Evolutionary conservation across 495 filamentous ascomycete species (phyloP), one percentile per base, ranked within the genome.

Genomic region (Aspergillus conjunctus): DNA sequence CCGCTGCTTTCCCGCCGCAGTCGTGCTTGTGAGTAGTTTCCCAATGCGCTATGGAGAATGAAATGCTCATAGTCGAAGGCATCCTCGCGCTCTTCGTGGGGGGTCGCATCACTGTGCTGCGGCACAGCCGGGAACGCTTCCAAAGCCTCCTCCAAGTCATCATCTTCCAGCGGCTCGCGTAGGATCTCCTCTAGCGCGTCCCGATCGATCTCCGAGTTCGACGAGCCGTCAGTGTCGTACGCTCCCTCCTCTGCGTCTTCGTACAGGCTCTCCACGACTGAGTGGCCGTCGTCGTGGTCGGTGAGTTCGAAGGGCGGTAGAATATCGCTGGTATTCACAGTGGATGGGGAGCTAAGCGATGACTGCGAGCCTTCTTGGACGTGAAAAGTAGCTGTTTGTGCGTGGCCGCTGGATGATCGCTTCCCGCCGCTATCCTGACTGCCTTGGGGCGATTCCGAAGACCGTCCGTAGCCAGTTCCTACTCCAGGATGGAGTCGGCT

Each of bases 41-140:
- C 91, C 81, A 96, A 84, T 15, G 91, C 90, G 66, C 89, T 92
- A 68, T 96, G 92, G 11, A 97, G 81, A 73, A 96, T 96, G 74
- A 96, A 95, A 66, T 95, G 85, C 68, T 98, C 91, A 63, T 98
- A 98, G 70, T 97, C 94, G 71, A 98, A 98, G 7, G 94, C 94
- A 70, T 98, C 94, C 64, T 93, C 88, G 15, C 94, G 90, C 71
- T 98, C 93, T 76, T 98, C 94, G 67, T 98, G 94, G 5, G 86
- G 82, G 31, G 77, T 71, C 7, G 68, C 66, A 12, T 77, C 76
- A 10, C 64, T 59, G 18, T 60, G 55, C 0, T 65, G 55, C 6
- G 66, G 66, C 0, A 66, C 66, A 5, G 64, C 21, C 14, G 70
- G 70, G 37, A 71, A 68, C 7, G 60, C 53, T 30, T 69, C 66